Evolutionary conservation across 208 protist genomes (phyloP).

Genomic region (Acanthamoeba culbertsoni): DNA sequence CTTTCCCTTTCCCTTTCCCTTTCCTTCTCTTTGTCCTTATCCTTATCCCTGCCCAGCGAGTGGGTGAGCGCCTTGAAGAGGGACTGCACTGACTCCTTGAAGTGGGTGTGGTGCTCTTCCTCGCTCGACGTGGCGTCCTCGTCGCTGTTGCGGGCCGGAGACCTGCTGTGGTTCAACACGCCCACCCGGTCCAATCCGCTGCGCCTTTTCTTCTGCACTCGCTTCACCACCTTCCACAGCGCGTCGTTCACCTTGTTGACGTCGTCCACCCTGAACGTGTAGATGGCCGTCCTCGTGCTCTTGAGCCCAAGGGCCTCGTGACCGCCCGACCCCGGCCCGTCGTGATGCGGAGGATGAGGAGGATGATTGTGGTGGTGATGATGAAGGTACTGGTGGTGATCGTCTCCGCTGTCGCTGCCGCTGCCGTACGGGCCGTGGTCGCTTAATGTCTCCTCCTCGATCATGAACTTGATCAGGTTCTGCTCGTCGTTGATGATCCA

Average conservation of each 20-base stretch:
- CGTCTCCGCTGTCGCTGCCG: neutral
- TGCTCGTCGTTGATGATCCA: slow-evolving; percentile 50
- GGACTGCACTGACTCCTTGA: neutral
- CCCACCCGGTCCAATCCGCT: neutral
- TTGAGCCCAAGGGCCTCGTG: neutral
- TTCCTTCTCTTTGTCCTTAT: neutral
- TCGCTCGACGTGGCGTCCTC: neutral
- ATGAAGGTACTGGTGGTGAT: neutral
- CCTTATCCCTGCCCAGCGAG: neutral
- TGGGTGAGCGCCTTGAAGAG: slow-evolving; percentile 14
- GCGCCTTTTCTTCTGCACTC: neutral
- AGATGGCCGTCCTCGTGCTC: neutral
- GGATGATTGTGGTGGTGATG: neutral
- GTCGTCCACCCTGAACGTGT: slow-evolving; percentile 40
- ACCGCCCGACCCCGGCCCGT: neutral
- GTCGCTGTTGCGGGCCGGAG: neutral
- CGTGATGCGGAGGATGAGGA: no score
- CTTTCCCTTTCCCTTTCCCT: neutral
- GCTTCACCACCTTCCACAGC: neutral
- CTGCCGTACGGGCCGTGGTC: neutral
- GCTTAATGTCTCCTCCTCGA: neutral
- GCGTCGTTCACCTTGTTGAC: slow-evolving; percentile 25
- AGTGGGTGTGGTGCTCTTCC: neutral
- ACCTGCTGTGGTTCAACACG: neutral
- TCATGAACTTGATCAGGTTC: slow-evolving; percentile 57